Base-by-base conservation (phyloP, 805 yeast species). In the Candida yuanshanica region DNA sequence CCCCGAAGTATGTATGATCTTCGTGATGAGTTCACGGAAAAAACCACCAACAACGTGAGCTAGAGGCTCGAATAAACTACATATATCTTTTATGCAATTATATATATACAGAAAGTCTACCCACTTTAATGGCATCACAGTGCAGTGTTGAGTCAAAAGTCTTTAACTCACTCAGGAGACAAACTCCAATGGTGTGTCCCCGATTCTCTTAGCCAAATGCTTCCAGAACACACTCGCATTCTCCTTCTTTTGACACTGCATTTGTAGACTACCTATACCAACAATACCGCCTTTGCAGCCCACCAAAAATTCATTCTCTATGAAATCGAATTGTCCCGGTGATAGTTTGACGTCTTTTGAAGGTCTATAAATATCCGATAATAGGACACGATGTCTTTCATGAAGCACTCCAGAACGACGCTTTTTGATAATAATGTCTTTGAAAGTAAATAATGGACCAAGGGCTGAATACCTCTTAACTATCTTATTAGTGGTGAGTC, bases 231-330 rank as follows among this genome's bases (percentile, higher is more conserved):
- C 63, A 0, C 40, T 25, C 0, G 79, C 70, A 0, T 53, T 47
- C 51, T 81, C 85, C 7, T 62, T 55, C 8, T 62, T 61, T 45
- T 68, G 74, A 17, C 77, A 79, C 57, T 83, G 86, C 36, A 80
- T 66, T 45, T 77, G 81, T 8, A 81, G 42, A 3, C 37, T 41
- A 0, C 53, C 55, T 0, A 64, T 66, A 0, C 58, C 34, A 1
- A 83, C 45, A 12, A 40, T 50, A 0, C 79, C 77, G 45, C 72
- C 75, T 0, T 26, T 27, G 14, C 18, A 27, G 18, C 31, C 31
- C 14, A 27, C 31, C 7, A 27, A 5, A 4, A 27, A 7, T 4
- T 27, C 31, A 4, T 27, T 12, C n/a, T 27, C 31, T n/a, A 27
- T 27, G 18, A 14, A 27, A 2, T 14, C 9, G 31, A 27, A 27